Base-by-base conservation (phyloP, 805 yeast species). In the Zygotorulaspora florentina region DNA sequence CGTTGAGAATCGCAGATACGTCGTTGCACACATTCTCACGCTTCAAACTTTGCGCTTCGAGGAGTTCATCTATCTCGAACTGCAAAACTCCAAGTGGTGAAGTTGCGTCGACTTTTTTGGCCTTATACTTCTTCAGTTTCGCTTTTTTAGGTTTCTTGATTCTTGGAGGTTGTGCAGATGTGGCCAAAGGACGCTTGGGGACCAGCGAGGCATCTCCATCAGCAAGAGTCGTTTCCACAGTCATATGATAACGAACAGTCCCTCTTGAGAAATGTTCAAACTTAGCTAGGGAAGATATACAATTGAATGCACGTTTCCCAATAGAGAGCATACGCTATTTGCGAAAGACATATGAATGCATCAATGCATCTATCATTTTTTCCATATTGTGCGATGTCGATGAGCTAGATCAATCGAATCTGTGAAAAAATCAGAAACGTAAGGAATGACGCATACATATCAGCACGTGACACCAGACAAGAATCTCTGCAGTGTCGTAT, bases 61-160 rank as follows among this genome's bases (percentile, higher is more conserved):
- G 61, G 9, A 89, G 56, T 40, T 77, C 81, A 28, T 77, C 73
- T 47, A 90, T 86, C 62, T 90, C 96, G 50, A 71, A 71, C 51
- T 81, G 77, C 35, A 91, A 72, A 6, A 87, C 85, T 7, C 97
- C 97, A 31, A 81, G 67, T 7, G 95, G 87, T 1, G 93, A 77
- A 0, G 95, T 86, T 27, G 84, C 76, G 49, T 89, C 97, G 10
- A 76, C 74, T 8, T 74, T 76, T 55, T 83, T 83, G 27, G 76
- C 69, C 61, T 77, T 80, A 57, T 81, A 84, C 57, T 78, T 79
- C 59, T 79, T 76, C 12, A 62, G 23, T 45, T 73, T 70, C 45
- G 64, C 61, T 54, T 68, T 69, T 45, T 67, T 68, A 23, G 56
- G 55, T 40, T 39, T 52, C 42, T 47, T 52, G 5, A 17, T 23